Conservation (phyloP, 78 protist genomes). For the Emiliania huxleyi region DNA sequence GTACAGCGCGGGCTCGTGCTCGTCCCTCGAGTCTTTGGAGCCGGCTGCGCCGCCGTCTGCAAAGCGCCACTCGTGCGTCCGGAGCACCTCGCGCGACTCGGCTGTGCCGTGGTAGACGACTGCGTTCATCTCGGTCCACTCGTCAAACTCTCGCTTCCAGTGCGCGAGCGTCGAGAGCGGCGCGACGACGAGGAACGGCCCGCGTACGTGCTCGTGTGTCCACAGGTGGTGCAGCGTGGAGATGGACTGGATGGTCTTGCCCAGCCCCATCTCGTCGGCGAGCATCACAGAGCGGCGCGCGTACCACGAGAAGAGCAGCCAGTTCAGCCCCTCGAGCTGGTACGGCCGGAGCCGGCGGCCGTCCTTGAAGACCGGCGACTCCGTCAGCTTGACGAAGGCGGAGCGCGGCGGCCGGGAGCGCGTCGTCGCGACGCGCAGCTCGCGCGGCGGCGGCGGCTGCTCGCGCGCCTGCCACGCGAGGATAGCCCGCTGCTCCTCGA, state of each 20-base stretch:
- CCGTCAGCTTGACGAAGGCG: not conserved
- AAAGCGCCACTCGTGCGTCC: not conserved
- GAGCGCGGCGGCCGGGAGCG: not conserved
- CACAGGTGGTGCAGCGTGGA: not conserved
- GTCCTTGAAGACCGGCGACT: not conserved
- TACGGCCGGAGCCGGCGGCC: constrained; percentile 30
- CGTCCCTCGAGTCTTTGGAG: not conserved
- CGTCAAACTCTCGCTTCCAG: constrained; percentile 43
- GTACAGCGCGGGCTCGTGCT: not conserved
- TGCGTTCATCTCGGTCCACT: constrained; percentile 29
- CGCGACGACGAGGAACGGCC: constrained; percentile 57
- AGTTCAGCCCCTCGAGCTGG: constrained; percentile 57
- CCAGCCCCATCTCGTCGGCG: constrained; percentile 66
- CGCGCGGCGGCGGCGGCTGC: not conserved
- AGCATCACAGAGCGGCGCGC: constrained; percentile 18
- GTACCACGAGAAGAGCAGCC: constrained; percentile 55
- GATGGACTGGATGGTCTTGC: constrained; percentile 48
- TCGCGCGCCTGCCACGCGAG: not conserved
- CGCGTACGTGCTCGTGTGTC: constrained; percentile 8
- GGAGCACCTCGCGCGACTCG: not conserved
- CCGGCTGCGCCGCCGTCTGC: not conserved
- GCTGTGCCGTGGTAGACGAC: constrained; percentile 41
- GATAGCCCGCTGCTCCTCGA: not conserved
- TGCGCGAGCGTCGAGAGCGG: constrained; percentile 10
- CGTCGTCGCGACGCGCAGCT: not conserved